Base-by-base conservation (phyloP, 192 early-diverging fungal genomes). In the Phlyctochytrium planicorne region DNA sequence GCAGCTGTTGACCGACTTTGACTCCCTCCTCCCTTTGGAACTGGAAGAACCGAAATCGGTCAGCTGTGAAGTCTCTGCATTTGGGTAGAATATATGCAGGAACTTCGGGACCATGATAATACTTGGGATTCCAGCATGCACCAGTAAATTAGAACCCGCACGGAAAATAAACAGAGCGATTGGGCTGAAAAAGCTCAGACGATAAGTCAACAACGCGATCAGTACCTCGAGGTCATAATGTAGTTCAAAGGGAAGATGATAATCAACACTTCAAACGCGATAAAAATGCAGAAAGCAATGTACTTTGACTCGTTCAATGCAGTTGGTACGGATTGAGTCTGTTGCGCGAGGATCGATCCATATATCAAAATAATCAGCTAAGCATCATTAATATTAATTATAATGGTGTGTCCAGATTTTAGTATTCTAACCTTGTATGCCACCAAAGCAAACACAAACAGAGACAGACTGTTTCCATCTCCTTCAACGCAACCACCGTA, bases 221-320 rank as follows among this genome's bases (percentile, higher is more conserved):
- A n/a, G n/a, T n/a, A n/a, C n/a, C n/a, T n/a, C n/a, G n/a, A n/a
- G n/a, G n/a, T n/a, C n/a, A n/a, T 50, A n/a, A 50, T 50, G 40
- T 50, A 50, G 40, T 50, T 50, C 12, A 50, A n/a, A n/a, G 40
- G 40, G 40, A 50, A 50, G 12, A 50, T 14, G 40, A 50, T 50
- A 10, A 50, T n/a, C 12, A 50, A n/a, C 10, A 10, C 10, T 50
- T 50, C 40, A n/a, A 50, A 50, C 40, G 40, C 40, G 40, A 50
- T 50, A n/a, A 50, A 50, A n/a, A 50, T 50, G 40, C 40, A 50
- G n/a, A 50, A 50, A n/a, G 40, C 40, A n/a, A 50, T 50, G n/a
- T 50, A 50, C 40, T 50, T 50, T 10, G 12, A 14, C 40, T 50
- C 40, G 40, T 50, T 50, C 40, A 50, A n/a, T 10, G 40, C 40